Evolutionary conservation across 768 basidiomycete species (phyloP), one percentile per base, ranked within the genome.

Genomic region (Paxillus rubicundulus): DNA sequence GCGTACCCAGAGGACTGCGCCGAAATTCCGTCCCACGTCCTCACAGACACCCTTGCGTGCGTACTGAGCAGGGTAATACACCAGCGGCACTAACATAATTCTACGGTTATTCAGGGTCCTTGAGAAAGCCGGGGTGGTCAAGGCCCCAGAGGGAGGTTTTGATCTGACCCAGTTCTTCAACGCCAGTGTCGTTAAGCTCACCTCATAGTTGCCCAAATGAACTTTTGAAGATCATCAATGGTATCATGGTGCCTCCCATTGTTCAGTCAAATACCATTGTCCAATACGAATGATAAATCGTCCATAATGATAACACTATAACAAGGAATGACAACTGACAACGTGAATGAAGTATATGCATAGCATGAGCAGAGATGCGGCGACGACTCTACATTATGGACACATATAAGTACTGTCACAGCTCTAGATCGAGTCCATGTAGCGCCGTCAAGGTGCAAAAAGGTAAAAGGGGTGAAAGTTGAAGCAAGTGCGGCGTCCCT

Each of bases 81-180:
- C 4, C 32, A 17, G 40, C 13, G 49, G 38, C 24, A 24, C 44
- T 56, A 24, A 52, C 18, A 1, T 46, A 5, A 47, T 58, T 37
- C 20, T 44, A 51, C 51, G 52, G 49, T 21, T 14, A 12, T n/a
- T 24, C 24, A 92, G 91, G 45, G 76, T 86, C 17, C 78, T 95
- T 18, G 80, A 84, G 61, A 82, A 85, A 62, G 90, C 92, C 5
- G 87, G 89, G 6, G 88, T 87, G 9, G 79, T 92, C 43, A 66
- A 69, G 10, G 56, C 62, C 4, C 77, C 82, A 10, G 77, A 75
- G 36, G 78, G 75, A 8, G 84, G 80, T 2, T 84, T 85, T 65
- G 63, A 79, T 20, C 61, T 83, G n/a, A 69, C 66, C 4, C 60
- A 76, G 30, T 91, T 91, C 58, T 75, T 90, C 21, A 76, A 82